Conservation (phyloP, 2,329 filamentous ascomycete species). For the Geosmithia flava region DNA sequence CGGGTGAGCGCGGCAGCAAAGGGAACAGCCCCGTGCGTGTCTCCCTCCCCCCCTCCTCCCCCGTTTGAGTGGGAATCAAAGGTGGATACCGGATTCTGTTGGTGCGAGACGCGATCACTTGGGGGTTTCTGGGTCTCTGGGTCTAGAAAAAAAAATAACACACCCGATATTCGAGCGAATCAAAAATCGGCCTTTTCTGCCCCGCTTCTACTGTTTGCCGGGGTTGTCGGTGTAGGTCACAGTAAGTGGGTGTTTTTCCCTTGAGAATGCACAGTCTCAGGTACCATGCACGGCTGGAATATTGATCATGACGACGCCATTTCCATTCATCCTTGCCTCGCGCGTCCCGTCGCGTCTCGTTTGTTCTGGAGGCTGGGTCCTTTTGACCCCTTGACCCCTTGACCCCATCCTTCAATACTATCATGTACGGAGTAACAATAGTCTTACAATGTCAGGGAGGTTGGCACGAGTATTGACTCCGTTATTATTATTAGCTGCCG, state of each 20-base stretch:
- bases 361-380: neutral
- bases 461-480: neutral
- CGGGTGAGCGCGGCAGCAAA: neutral
- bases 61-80: neutral
- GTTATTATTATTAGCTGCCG: neutral
- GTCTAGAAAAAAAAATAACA: neutral
- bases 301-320: neutral
- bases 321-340: neutral
- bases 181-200: neutral
- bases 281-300: neutral
- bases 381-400: neutral
- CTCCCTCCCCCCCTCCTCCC: too few species aligned
- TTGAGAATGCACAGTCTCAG: neutral
- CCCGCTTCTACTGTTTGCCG: neutral
- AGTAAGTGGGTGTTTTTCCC: neutral
- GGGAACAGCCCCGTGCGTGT: neutral
- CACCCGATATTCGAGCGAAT: neutral
- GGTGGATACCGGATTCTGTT: neutral
- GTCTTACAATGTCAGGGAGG: neutral
- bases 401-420: neutral
- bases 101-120: constrained; percentile 1
- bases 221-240: too few species aligned
- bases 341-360: neutral
- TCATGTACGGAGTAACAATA: neutral
- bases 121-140: neutral